Evolutionary conservation across 2,329 filamentous ascomycete species (phyloP).

Genomic region (Pseudocercospora crystallina): DNA sequence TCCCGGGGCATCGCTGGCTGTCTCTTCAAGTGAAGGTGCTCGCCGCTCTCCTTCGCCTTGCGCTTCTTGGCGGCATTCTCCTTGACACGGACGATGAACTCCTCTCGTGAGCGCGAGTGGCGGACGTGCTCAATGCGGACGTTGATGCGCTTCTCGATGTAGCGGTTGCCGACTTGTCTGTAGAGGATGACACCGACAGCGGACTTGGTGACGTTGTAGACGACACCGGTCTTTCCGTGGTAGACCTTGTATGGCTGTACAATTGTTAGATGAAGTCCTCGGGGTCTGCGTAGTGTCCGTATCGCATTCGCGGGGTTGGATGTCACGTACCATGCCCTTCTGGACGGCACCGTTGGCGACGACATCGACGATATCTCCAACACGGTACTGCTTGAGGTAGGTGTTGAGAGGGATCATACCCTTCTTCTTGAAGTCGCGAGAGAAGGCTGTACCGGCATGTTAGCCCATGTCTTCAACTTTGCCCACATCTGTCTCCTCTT

Average conservation of each 20-base stretch:
- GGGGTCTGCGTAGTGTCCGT: too few relatives aligned
- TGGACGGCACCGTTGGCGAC: constrained; percentile 98
- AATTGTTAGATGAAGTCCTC: neutral
- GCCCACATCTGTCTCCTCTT: neutral
- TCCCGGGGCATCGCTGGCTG: constrained; percentile 77
- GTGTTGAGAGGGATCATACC: constrained; percentile 91
- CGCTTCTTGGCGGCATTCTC: constrained; percentile 88
- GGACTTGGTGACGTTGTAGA: constrained; percentile 92
- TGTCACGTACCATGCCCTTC: constrained; percentile 74
- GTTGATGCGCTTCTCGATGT: constrained; percentile 99
- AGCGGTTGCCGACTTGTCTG: constrained; percentile 99
- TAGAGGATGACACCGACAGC: constrained; percentile 98
- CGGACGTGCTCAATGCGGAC: constrained; percentile 96
- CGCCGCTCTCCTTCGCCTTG: constrained; percentile 87
- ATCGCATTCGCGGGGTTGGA: too few relatives aligned
- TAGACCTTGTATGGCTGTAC: constrained; percentile 89
- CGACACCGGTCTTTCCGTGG: constrained; percentile 84
- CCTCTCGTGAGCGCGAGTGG: constrained; percentile 92
- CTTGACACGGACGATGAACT: constrained; percentile 97
- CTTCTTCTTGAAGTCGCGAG: constrained; percentile 90
- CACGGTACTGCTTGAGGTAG: constrained; percentile 94
- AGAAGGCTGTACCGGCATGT: constrained; percentile 62
- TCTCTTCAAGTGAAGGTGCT: constrained; percentile 89
- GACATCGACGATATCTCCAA: constrained; percentile 98
- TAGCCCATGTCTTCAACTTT: constrained; percentile 18